Evolutionary conservation across 768 basidiomycete species (phyloP).

Genomic region (Trametopsis cervina): DNA sequence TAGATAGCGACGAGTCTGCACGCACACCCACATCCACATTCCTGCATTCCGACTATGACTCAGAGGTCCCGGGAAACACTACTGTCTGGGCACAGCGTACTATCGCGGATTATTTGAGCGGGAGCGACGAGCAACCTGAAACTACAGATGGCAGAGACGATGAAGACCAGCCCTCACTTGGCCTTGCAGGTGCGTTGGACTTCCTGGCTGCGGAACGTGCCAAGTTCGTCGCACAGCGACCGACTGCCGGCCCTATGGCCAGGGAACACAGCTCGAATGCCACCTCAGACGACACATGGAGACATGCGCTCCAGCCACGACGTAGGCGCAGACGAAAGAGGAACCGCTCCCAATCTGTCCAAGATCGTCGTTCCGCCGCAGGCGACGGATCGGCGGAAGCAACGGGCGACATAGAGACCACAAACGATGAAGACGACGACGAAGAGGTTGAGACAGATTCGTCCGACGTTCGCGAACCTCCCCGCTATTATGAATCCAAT

Average conservation of each 20-base stretch:
- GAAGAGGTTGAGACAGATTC: conserved; percentile 22
- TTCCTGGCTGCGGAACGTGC: conserved; percentile 46
- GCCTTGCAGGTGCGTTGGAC: conserved; percentile 68
- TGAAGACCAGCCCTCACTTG: conserved; percentile 48
- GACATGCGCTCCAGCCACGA: conserved; percentile 34
- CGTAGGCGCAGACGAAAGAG: conserved; percentile 25
- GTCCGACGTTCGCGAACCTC: conserved; percentile 22
- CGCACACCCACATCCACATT: conserved; percentile 23
- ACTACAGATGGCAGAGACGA: conserved; percentile 23
- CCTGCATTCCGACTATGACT: conserved; percentile 34
- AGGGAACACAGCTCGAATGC: conserved; percentile 22
- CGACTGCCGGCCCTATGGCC: conserved; percentile 9
- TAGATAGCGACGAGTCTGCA: conserved; percentile 15
- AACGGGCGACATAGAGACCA: conserved; percentile 8
- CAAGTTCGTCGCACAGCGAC: conserved; percentile 16
- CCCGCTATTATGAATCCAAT: conserved; percentile 23
- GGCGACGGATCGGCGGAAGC: conserved; percentile 5
- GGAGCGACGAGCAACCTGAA: conserved; percentile 9
- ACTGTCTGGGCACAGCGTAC: conserved; percentile 61
- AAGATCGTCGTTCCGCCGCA: conserved; percentile 6
- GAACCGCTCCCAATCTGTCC: conserved; percentile 14
- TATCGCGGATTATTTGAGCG: conserved; percentile 48
- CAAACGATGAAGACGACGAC: conserved; percentile 14
- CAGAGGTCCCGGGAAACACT: conserved; percentile 33
- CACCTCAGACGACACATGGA: conserved; percentile 31